These are phyloP conservation scores for Scenedesmus sp. DNA, from an alignment of 163 green algal genomes.

Conservation along the genomic window DNA sequence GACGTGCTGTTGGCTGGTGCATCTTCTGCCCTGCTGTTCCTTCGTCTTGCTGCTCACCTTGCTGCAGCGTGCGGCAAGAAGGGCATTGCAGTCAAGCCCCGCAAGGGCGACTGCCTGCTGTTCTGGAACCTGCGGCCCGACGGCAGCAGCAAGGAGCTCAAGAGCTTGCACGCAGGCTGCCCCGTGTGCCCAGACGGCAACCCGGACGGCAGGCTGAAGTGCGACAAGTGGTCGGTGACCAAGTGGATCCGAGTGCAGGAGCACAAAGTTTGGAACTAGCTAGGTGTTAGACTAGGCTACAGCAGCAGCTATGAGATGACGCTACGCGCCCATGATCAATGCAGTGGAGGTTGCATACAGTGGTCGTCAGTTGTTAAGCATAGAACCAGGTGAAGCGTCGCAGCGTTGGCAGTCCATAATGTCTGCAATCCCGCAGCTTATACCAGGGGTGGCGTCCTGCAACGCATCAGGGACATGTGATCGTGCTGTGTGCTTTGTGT, in stretches of 20 bases:
- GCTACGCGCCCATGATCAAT: background rate
- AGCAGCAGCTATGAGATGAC: background rate
- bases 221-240: conserved; percentile 58
- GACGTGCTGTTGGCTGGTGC: too few species aligned
- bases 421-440: too few species aligned
- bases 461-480: too few species aligned
- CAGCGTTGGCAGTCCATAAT: too few species aligned
- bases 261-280: background rate
- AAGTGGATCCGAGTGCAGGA: conserved; percentile 38
- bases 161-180: conserved; percentile 86
- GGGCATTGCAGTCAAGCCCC: conserved; percentile 33
- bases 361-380: too few species aligned
- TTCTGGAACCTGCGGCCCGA: conserved; percentile 82
- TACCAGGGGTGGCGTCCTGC: too few species aligned
- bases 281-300: too few species aligned
- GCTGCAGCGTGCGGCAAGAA: conserved; percentile 38
- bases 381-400: too few species aligned
- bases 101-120: conserved; percentile 74
- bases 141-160: conserved; percentile 69
- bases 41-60: background rate
- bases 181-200: conserved; percentile 58
- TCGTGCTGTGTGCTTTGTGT: too few species aligned
- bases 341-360: background rate
- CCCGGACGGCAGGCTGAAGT: background rate
- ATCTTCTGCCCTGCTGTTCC: background rate